Percentiles rank a stretch among this genome's conserved stretches.
phyloP scores from a whole-genome alignment of 176 grass and related monocot species.

The Raddia guianensis region DNA sequence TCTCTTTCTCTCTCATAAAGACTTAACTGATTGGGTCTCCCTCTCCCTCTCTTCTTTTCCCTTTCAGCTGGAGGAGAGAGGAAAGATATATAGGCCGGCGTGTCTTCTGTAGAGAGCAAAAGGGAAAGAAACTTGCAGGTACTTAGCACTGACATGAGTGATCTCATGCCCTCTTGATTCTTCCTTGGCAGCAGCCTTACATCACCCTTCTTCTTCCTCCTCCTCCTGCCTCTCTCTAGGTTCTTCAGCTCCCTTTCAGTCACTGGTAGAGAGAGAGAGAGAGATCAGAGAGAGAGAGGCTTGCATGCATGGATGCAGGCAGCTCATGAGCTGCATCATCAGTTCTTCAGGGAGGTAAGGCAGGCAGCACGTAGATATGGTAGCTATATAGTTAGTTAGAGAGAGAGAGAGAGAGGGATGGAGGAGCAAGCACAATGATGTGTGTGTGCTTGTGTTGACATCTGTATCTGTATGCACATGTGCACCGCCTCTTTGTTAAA shows the following conservation, averaged over 20 bases:
- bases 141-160: conserved; percentile 73
- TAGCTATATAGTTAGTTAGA: conserved; percentile 19
- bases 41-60: conserved; percentile 58
- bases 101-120: conserved; percentile 64
- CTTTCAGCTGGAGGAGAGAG: conserved; percentile 70
- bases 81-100: conserved; percentile 50
- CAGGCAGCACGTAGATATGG: conserved; percentile 38
- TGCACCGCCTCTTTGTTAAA: conserved; percentile 71
- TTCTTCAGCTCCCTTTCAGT: conserved; percentile 52
- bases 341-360: conserved; percentile 59
- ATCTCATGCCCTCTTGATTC: conserved; percentile 61
- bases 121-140: conserved; percentile 74
- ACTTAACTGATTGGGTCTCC: conserved; percentile 55
- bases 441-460: conserved; percentile 56
- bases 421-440: conserved; percentile 33
- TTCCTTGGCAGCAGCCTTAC: conserved; percentile 43
- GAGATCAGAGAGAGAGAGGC: conserved; percentile 14
- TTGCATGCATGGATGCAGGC: conserved; percentile 57
- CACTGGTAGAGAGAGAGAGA: conserved; percentile 33
- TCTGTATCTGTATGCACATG: conserved; percentile 45
- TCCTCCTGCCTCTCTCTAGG: conserved; percentile 50
- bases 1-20: conserved; percentile 54
- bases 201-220: conserved; percentile 46
- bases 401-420: too few relatives aligned
- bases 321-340: conserved; percentile 61